These are phyloP conservation scores for Ascomycota sp. DNA, from an alignment of 2,329 filamentous ascomycete species.

Conservation along the genomic window DNA sequence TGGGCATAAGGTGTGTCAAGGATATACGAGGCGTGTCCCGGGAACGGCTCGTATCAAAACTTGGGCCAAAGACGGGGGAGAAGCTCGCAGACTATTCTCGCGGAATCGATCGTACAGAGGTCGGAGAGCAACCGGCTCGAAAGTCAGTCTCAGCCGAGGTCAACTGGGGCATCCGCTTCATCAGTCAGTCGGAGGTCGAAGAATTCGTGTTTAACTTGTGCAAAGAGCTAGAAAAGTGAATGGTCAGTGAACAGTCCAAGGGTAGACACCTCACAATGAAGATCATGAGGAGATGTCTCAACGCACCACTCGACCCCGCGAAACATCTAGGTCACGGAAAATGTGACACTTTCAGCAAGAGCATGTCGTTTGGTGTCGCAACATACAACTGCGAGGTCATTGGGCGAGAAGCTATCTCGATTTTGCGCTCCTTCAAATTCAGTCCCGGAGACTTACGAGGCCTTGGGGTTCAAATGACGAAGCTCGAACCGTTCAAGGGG, in stretches of 20 bases:
- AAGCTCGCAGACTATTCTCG: conserved; percentile 80
- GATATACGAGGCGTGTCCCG: conserved; percentile 62
- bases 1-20: conserved; percentile 63
- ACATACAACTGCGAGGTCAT: conserved; percentile 56
- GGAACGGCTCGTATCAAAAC: conserved; percentile 48
- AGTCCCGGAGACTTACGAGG: conserved; percentile 85
- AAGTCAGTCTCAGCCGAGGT: conserved; percentile 96
- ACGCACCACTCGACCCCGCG: conserved; percentile 75
- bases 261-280: conserved; percentile 84
- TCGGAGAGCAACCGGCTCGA: conserved; percentile 65
- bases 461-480: conserved; percentile 82
- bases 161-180: conserved; percentile 93
- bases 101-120: conserved; percentile 69
- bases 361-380: conserved; percentile 58
- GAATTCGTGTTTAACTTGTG: conserved; percentile 76
- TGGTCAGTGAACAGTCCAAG: conserved; percentile 68
- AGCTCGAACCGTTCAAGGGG: conserved; percentile 59
- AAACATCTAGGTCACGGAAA: conserved; percentile 92
- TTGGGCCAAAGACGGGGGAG: conserved; percentile 85
- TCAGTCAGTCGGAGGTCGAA: conserved; percentile 79
- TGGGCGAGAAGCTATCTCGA: conserved; percentile 65
- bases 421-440: conserved; percentile 64
- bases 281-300: conserved; percentile 70
- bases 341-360: conserved; percentile 89
- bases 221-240: conserved; percentile 60